Percentiles rank a stretch among this genome's conserved stretches.
These are phyloP conservation scores for Quercus phellos DNA, from an alignment of 331 rosid genomes.

Conservation along the genomic window DNA sequence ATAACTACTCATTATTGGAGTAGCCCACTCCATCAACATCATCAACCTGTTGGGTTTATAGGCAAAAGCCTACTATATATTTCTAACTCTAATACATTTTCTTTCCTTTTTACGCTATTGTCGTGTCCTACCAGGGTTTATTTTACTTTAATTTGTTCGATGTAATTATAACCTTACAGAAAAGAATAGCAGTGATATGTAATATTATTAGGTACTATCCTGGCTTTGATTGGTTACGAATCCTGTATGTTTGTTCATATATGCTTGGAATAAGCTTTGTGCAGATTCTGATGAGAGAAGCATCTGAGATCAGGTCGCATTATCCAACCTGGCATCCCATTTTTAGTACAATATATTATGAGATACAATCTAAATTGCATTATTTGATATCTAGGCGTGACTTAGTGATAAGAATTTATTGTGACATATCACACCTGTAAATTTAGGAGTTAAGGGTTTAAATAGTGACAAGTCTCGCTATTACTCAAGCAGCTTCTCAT, in stretches of 20 bases:
- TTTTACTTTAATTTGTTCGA: too few relatives aligned
- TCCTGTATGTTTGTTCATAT: not conserved
- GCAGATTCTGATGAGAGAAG: not conserved
- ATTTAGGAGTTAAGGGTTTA: too few relatives aligned
- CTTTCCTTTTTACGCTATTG: not conserved
- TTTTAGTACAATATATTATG: not conserved
- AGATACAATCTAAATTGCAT: not conserved
- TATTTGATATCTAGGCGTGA: not conserved
- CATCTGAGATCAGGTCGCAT: not conserved
- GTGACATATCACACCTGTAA: rapidly evolving
- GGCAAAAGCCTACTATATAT: conserved; percentile 17
- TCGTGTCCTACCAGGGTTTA: too few relatives aligned
- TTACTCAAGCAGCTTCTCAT: too few relatives aligned
- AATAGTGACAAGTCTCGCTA: too few relatives aligned
- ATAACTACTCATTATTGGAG: conserved; percentile 25
- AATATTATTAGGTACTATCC: not conserved
- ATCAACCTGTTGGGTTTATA: not conserved
- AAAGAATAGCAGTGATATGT: too few relatives aligned
- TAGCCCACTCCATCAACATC: conserved; percentile 24
- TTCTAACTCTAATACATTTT: not conserved
- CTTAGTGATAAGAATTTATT: too few relatives aligned
- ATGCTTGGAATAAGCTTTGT: not conserved
- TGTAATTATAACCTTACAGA: too few relatives aligned
- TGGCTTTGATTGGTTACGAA: not conserved
- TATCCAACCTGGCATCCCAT: not conserved